Base-by-base conservation (phyloP, 2,329 filamentous ascomycete species). In the Beauveria sp. region DNA sequence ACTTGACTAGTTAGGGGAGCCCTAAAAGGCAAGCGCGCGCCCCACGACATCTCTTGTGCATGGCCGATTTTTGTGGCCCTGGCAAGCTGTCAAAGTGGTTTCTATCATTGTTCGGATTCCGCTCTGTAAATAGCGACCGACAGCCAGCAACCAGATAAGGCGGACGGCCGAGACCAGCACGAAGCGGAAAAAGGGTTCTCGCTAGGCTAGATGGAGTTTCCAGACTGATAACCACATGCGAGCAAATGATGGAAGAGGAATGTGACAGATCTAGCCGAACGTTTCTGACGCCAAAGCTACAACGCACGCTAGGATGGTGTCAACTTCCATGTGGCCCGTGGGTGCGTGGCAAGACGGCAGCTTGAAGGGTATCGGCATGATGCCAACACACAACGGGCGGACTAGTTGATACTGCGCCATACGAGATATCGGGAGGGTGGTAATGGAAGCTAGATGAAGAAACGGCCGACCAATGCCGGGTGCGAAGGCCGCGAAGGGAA, bases 31-130 rank as follows among this genome's bases (percentile, higher is more conserved):
- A 42, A 58, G 24, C 6, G 47, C n/a, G 24, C 20, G 28, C 56
- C 56, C 56, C 56, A 58, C 56, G 56, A 8, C 34, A 58, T 58
- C 56, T 51, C 56, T 58, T 42, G 46, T 51, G 46, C 22, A 50
- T 49, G 46, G 34, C 28, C 56, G 56, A 58, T 51, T 43, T 34
- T 6, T 24, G 46, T 34, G 38, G 45, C 46, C 30, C 56, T 43
- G n/a, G 56, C 28, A 24, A 51, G 56, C 46, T 58, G 56, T 58
- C 56, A 55, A 40, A 34, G 12, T 42, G 9, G 22, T 30, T 16
- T 42, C 16, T 26, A 16, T 8, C 6, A 14, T 58, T 30, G 56
- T 43, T 46, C 34, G 24, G 34, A 43, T 43, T 16, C 22, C 46
- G 20, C 12, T 12, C 16, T 20, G 30, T 30, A 3, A 18, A 18